Base-by-base conservation (phyloP, 73 alveolate genomes). In the Paramecium biaurelia region DNA sequence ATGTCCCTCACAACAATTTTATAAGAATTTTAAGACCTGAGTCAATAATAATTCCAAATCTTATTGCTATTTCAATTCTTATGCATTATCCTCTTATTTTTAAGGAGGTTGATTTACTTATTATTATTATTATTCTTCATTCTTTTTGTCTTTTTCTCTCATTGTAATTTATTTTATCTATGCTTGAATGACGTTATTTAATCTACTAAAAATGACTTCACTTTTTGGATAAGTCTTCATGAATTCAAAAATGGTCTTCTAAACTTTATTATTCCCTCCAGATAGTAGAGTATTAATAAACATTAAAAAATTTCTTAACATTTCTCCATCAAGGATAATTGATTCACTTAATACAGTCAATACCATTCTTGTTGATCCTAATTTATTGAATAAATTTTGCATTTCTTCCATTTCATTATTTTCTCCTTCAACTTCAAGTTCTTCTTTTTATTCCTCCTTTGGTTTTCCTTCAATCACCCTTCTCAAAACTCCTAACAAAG, bases 1-100 rank as follows among this genome's bases (percentile, higher is more conserved):
- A 57, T 93, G 96, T 6, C 92, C 92, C 57, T 93, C 95, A 92
- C 96, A 93, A 28, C 92, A 84, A 6, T 57, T 76, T 57, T 93
- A 72, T 32, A 93, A 34, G 56, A 93, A 72, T 45, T 76, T 57
- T 1, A 93, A 93, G 5, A 84, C 92, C 21, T 58, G 18, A 38
- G 43, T 92, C 59, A 93, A 24, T 35, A 43, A 34, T 79, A 45
- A 85, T 68, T 93, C 93, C 32, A 45, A 35, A 26, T 93, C 93
- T 23, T 92, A 47, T 10, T 89, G 45, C 23, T 49, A 74, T 32
- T 23, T 74, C 26, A 92, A 53, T 35, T 53, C 86, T 42, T 70
- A 32, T 68, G 38, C 35, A 11, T 93, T 85, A 10, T 18, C 57
- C 0, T 45, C 35, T 30, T 76, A 85, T 35, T 20, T 28, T 28